phyloP scores from a whole-genome alignment of 176 grass and related monocot genomes.

The Thinopyrum elongatum region DNA sequence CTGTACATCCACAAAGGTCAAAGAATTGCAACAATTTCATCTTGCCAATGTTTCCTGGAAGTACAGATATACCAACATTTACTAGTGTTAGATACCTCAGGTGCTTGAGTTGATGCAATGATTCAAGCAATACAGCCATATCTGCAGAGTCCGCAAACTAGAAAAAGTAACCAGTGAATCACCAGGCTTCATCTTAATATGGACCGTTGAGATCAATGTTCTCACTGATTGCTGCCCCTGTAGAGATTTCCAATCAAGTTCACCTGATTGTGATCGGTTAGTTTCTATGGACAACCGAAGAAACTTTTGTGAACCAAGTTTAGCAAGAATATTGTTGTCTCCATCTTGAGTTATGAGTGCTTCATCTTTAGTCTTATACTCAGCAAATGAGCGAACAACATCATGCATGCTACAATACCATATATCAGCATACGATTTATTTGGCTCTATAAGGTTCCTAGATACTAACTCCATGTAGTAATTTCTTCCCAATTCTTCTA shows the following conservation, averaged over 20 bases:
- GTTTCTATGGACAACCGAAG: too few relatives aligned
- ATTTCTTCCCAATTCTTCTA: neutral
- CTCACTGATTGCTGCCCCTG: too few relatives aligned
- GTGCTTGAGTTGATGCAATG: conserved; percentile 26
- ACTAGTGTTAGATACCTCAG: conserved; percentile 15
- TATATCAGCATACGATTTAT: accelerated
- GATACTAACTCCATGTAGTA: conserved; percentile 20
- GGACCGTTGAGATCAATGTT: too few relatives aligned
- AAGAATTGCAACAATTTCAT: conserved; percentile 27
- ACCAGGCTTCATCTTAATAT: too few relatives aligned
- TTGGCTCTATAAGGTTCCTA: conserved; percentile 36
- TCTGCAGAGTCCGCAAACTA: conserved; percentile 7
- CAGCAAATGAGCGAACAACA: conserved; percentile 31
- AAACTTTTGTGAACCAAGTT: too few relatives aligned
- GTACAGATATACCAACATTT: neutral
- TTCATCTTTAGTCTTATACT: neutral
- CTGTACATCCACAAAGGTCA: accelerated
- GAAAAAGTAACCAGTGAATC: neutral
- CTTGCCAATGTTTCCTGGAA: neutral
- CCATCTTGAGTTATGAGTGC: neutral
- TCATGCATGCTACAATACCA: neutral
- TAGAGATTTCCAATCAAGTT: too few relatives aligned
- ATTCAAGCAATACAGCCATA: conserved; percentile 4
- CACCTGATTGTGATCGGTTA: too few relatives aligned
- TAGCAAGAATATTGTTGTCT: neutral